Percentiles rank a stretch among this genome's conserved stretches.
Conservation (phyloP, 371 early-diverging fungal species). For the Umbelopsis sp. region DNA sequence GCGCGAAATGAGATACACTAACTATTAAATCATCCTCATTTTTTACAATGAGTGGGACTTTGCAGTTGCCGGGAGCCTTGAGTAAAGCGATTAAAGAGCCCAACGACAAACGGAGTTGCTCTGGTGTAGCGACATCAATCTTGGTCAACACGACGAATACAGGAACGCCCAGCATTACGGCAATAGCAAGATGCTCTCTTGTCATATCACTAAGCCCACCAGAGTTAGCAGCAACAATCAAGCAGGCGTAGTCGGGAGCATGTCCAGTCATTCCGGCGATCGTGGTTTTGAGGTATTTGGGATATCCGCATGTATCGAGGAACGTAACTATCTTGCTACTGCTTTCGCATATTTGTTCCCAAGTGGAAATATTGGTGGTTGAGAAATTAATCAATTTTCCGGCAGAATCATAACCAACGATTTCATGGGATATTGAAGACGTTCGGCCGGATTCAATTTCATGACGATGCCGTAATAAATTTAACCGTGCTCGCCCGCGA, state of each 20-base stretch:
- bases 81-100: slow-evolving; percentile 61
- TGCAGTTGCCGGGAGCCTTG: slow-evolving; percentile 76
- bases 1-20: slow-evolving; percentile 66
- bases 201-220: slow-evolving; percentile 87
- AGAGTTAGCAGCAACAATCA: slow-evolving; percentile 86
- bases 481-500: slow-evolving; percentile 83
- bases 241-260: slow-evolving; percentile 87
- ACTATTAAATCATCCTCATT: slow-evolving; percentile 71
- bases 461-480: slow-evolving; percentile 87
- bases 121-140: slow-evolving; percentile 84
- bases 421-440: slow-evolving; percentile 86
- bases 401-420: slow-evolving; percentile 79
- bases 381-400: slow-evolving; percentile 63
- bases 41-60: slow-evolving; percentile 80
- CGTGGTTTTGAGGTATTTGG: slow-evolving; percentile 90
- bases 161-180: slow-evolving; percentile 81
- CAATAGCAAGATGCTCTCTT: slow-evolving; percentile 85
- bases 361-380: slow-evolving; percentile 66
- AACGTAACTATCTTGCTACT: slow-evolving; percentile 87
- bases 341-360: slow-evolving; percentile 81
- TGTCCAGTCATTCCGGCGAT: slow-evolving; percentile 89
- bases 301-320: slow-evolving; percentile 90
- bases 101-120: slow-evolving; percentile 69
- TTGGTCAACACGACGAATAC: slow-evolving; percentile 90
- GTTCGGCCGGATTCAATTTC: slow-evolving; percentile 90